Percentiles rank a stretch among this genome's conserved stretches.
phyloP scores from a whole-genome alignment of 495 filamentous ascomycete genomes.

The Penicillium longicatenatum region DNA sequence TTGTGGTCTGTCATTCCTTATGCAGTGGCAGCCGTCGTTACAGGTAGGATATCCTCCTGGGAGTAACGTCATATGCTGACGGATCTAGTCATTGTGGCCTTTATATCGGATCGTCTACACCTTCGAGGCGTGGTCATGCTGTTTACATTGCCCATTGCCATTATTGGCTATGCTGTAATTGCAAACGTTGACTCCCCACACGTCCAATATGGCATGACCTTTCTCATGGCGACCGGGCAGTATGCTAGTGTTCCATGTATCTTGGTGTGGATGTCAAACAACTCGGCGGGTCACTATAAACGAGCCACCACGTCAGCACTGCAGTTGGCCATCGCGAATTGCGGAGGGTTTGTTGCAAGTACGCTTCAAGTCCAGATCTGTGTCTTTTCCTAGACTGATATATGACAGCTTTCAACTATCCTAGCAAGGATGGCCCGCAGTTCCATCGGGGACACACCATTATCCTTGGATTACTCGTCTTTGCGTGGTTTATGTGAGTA shows the following conservation, averaged over 20 bases:
- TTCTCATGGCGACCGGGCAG: slow-evolving; percentile 54
- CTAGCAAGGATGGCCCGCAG: slow-evolving; percentile 47
- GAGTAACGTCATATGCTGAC: neutral
- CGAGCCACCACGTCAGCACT: slow-evolving; percentile 57
- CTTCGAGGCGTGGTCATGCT: slow-evolving; percentile 51
- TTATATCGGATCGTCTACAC: slow-evolving; percentile 48
- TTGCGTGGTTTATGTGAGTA: slow-evolving; percentile 67
- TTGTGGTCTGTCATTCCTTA: slow-evolving; percentile 88
- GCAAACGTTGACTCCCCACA: slow-evolving; percentile 40
- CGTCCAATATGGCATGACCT: slow-evolving; percentile 57
- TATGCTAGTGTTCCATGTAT: slow-evolving; percentile 53
- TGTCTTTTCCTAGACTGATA: neutral
- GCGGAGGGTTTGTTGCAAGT: slow-evolving; percentile 59
- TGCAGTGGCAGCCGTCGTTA: slow-evolving; percentile 73
- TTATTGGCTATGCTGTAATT: slow-evolving; percentile 54
- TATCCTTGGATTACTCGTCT: slow-evolving; percentile 57
- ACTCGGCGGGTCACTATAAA: slow-evolving; percentile 64
- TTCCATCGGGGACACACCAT: slow-evolving; percentile 60
- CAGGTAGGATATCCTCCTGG: slow-evolving; percentile 63
- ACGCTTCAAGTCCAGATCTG: slow-evolving; percentile 25
- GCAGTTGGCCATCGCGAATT: slow-evolving; percentile 58
- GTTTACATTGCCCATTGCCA: slow-evolving; percentile 48
- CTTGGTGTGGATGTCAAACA: slow-evolving; percentile 60
- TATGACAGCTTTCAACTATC: slow-evolving; percentile 58
- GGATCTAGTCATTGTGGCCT: slow-evolving; percentile 38